Conservation (phyloP, 1,284 basidiomycete genomes). For the Trametes polyzona region DNA sequence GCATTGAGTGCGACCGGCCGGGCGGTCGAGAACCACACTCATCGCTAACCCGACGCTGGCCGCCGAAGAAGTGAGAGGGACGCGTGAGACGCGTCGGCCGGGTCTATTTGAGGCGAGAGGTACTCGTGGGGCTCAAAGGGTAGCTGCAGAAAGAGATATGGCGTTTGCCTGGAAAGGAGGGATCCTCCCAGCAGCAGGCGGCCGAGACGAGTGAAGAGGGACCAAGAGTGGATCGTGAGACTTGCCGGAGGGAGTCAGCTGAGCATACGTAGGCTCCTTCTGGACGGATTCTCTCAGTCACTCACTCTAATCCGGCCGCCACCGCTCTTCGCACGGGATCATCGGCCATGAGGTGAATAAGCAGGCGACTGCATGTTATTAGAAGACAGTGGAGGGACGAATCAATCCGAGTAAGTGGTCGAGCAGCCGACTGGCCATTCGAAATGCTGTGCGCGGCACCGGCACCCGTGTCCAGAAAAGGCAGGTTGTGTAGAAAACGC, state of each 20-base stretch:
- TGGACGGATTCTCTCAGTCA: slow-evolving; percentile 20
- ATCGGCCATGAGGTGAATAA: neutral
- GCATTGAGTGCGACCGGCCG: no score
- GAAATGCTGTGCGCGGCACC: neutral
- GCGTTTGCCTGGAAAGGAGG: slow-evolving; percentile 4
- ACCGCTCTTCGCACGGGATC: neutral
- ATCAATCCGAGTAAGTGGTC: neutral
- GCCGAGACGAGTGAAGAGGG: neutral
- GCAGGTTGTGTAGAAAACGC: slow-evolving; percentile 2
- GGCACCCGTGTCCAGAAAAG: neutral
- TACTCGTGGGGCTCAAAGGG: no score
- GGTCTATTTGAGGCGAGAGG: no score
- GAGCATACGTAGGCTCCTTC: slow-evolving; percentile 4
- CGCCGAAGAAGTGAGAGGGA: neutral
- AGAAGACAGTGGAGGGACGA: neutral
- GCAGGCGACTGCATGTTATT: neutral
- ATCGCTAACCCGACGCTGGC: no score
- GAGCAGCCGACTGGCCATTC: neutral
- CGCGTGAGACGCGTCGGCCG: neutral
- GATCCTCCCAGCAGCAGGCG: slow-evolving; percentile 11
- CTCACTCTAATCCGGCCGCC: neutral
- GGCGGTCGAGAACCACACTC: no score
- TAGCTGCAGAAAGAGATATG: neutral
- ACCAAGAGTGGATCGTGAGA: slow-evolving; percentile 1
- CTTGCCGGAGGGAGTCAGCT: slow-evolving; percentile 13